A percentile compares a stretch with the other conserved stretches of the same genome.
phyloP scores from a whole-genome alignment of 805 yeast species.

The Lachancea sp. region DNA sequence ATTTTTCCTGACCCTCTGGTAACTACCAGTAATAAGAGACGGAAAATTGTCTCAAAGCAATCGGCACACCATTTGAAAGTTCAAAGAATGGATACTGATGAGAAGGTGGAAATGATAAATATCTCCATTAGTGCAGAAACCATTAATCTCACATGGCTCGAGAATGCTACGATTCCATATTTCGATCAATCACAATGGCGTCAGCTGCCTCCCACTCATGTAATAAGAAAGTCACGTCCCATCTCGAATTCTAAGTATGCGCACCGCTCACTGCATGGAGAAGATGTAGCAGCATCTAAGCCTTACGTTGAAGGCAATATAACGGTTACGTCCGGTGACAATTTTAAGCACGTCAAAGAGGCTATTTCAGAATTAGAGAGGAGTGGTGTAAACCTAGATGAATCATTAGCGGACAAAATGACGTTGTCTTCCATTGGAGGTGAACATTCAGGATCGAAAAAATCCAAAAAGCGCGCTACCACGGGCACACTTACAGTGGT shows the following conservation, averaged over 20 bases:
- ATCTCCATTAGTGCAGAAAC: conserved; percentile 33
- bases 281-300: conserved; percentile 46
- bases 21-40: conserved; percentile 36
- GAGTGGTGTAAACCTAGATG: conserved; percentile 38
- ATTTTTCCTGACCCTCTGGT: conserved; percentile 54
- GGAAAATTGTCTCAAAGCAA: conserved; percentile 47
- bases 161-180: conserved; percentile 49
- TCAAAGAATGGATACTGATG: conserved; percentile 39
- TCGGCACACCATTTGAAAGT: conserved; percentile 41
- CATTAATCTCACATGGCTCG: conserved; percentile 53
- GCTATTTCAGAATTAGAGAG: conserved; percentile 39
- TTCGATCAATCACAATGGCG: conserved; percentile 52
- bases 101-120: conserved; percentile 23
- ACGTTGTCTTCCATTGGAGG: conserved; percentile 19
- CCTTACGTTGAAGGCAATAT: conserved; percentile 58
- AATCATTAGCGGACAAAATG: conserved; percentile 48
- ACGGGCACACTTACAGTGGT: conserved; percentile 78
- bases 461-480: conserved; percentile 44
- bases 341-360: conserved; percentile 48
- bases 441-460: conserved; percentile 25
- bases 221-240: conserved; percentile 13
- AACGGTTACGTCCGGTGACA: conserved; percentile 57
- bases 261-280: conserved; percentile 23
- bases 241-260: conserved; percentile 9
- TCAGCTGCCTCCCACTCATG: conserved; percentile 29